Base-by-base conservation (phyloP, 2,329 filamentous ascomycete genomes). In the Calycina herbarum region DNA sequence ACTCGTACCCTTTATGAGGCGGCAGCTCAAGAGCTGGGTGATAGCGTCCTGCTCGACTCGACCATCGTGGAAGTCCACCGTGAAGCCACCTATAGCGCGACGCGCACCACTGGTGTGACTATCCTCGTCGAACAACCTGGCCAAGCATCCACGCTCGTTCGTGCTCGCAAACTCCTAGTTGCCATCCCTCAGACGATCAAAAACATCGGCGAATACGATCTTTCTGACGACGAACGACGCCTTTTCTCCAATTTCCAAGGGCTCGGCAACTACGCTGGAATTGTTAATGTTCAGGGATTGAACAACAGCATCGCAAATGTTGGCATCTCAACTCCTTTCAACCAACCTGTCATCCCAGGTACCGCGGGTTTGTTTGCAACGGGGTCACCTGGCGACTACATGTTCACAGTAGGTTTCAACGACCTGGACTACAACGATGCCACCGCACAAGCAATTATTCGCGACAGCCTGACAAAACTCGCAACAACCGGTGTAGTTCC, bases 271-370 rank as follows among this genome's bases (percentile, higher is more conserved):
- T 54, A 54, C 10, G 8, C 24, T 24, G 48, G 48, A 27, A 27
- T 54, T 13, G 48, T 54, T n/a, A 27, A 24, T 13, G n/a, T 54
- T 13, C 20, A 24, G 11, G 48, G 48, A 24, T 54, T 54, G 20
- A 54, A 54, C n/a, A 54, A 24, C 8, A 54, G 48, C 20, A 54
- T 54, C 48, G 11, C 20, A 10, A 54, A 54, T 5, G 48, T 54
- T 54, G 48, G 48, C 20, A 20, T 54, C 24, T 13, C 48, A 24
- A 54, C 48, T 27, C 20, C 48, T 13, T 27, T 54, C 20, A 24
- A 54, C 48, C 48, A 54, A 54, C 48, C 48, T 27, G 48, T 27
- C 20, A 13, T 54, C 20, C 20, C 48, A 54, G 48, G 48, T 54
- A 27, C 8, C 48, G 48, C n/a, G 20, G 48, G 24, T 24, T 15